Base-by-base conservation (phyloP, 805 yeast species). In the Wickerhamiella bombiphila region DNA sequence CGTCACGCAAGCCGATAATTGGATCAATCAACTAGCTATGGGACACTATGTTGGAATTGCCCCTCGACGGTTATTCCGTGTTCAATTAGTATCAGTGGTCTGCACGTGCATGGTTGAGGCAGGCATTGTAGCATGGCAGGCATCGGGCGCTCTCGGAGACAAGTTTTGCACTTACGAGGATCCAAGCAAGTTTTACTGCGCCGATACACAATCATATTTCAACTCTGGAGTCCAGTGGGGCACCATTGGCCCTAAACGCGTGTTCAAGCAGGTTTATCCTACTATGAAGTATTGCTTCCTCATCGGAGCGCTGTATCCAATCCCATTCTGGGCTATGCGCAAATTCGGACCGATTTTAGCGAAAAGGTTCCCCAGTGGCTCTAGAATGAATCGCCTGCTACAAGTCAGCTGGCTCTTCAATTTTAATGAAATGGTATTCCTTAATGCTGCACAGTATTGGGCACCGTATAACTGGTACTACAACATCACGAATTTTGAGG, bases 1-100 rank as follows among this genome's bases (percentile, higher is more conserved):
- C 42, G 76, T 70, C 50, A 68, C 69, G 26, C 80, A 74, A 56
- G 78, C 80, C 13, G 72, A 74, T 41, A 66, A 61, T 48, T 76
- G 68, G 49, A 67, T 72, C 29, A 64, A 69, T 49, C 70, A 70
- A 46, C 64, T 61, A 45, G 72, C 71, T 46, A 53, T 66, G 59
- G 75, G 67, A 3, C 77, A 72, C 53, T 69, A 70, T 52, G 55
- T 68, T 4, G 41, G 37, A 29, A 39, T 36, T 31, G 35, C 46
- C 3, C 46, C 43, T 2, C 38, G 46, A 3, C 29, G 42, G 11
- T 31, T 42, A 3, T 42, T 40, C 36, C 37, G 46, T 5, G 37
- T 35, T 15, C 46, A 42, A 29, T 29, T 42, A 14, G 22, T 42
- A 3, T 35, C 43, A 17, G 40, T 39, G 5, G 34, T 42, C 21